Evolutionary conservation across 2,329 filamentous ascomycete species (phyloP), one percentile per base, ranked within the genome.

Genomic region (Diaporthe destruens): DNA sequence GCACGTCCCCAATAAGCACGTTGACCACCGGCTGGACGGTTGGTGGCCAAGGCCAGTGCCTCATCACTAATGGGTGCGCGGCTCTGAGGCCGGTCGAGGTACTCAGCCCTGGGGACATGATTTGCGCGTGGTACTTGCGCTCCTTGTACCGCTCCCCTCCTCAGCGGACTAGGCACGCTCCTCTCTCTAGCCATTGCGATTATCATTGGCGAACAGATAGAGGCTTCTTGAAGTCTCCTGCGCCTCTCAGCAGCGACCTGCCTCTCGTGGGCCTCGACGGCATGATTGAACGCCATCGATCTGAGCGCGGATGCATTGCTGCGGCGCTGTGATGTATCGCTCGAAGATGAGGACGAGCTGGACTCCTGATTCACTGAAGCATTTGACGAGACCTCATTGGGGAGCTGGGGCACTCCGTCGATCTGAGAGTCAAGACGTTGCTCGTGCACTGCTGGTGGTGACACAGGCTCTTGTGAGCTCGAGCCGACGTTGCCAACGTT

Each of bases 221-320:
- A 39, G 29, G 54, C 39, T n/a, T 8, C 44, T 36, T 53, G 44
- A 36, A 70, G 67, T 44, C 59, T 42, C 34, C n/a, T 53, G 44
- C 34, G 39, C 47, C 42, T 11, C 12, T 25, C 14, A 53, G 67
- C 49, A 2, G 67, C 36, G n/a, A 23, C 55, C 39, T 42, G n/a
- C 47, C 39, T 25, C 47, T 69, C 23, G 9, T 25, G 29, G 44
- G 29, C 32, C 23, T 66, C 34, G 5, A 55, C 61, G 42, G 65
- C 66, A 51, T 63, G 71, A 20, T 74, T 70, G 44, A 36, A 57
- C 25, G 65, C 65, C 72, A 74, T 74, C 44, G 72, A 51, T 29
- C 29, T 6, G 57, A 70, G 25, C 20, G 54, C 32, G 34, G 72
- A 53, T 36, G 66, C 68, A 49, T 16, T 34, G 39, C 65, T 65